Evolutionary conservation across 2,329 filamentous ascomycete species (phyloP).

Genomic region (Ceratocystis smalleyi): DNA sequence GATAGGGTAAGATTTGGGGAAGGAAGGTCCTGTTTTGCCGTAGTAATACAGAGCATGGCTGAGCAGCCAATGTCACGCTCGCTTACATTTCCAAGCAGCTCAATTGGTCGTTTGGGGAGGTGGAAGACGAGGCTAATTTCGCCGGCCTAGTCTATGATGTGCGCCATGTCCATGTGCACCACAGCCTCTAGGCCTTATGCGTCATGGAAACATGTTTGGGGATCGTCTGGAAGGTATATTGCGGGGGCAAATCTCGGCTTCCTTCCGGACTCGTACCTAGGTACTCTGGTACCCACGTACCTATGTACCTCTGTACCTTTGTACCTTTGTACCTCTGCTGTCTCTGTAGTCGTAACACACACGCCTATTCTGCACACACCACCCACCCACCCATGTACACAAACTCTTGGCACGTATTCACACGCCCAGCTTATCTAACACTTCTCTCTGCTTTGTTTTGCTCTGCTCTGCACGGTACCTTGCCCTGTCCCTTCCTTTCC

Average conservation of each 20-base stretch:
- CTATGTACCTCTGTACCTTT: background rate
- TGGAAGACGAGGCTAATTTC: background rate
- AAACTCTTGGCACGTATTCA: background rate
- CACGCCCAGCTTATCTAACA: no score
- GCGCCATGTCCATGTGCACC: background rate
- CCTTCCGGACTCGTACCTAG: slow-evolving; percentile 4
- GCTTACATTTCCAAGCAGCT: background rate
- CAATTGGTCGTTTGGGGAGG: background rate
- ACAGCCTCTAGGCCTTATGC: background rate
- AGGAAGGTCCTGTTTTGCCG: background rate
- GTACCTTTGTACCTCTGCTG: background rate
- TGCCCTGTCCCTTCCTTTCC: background rate
- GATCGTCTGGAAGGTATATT: slow-evolving; percentile 7
- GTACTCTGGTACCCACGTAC: background rate
- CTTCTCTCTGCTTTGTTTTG: no score
- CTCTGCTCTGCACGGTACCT: background rate
- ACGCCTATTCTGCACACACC: background rate
- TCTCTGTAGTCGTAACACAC: background rate
- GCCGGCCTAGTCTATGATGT: background rate
- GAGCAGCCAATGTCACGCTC: background rate
- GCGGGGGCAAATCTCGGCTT: slow-evolving; percentile 10
- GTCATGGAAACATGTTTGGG: slow-evolving; percentile 7
- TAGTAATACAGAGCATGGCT: background rate
- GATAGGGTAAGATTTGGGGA: background rate
- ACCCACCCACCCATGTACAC: background rate